Evolutionary conservation across 768 basidiomycete species (phyloP).

Genomic region (Tephrocybe rancida): DNA sequence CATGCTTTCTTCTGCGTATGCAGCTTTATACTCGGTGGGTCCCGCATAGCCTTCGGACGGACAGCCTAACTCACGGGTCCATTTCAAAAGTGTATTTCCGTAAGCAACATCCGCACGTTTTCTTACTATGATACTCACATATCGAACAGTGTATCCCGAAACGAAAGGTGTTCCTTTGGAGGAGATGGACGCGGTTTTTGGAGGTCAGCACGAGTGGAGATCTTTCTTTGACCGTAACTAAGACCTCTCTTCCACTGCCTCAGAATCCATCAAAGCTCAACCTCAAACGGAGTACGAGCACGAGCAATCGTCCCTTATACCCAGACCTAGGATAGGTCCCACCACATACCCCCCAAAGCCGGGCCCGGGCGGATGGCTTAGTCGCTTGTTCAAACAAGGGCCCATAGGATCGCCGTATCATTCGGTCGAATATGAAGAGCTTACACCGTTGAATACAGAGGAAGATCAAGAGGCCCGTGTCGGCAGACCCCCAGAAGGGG

Average conservation of each 20-base stretch:
- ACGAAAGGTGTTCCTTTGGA: slow-evolving; percentile 87
- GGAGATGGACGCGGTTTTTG: slow-evolving; percentile 89
- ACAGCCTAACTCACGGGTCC: not conserved
- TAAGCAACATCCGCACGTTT: slow-evolving; percentile 36
- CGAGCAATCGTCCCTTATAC: slow-evolving; percentile 10
- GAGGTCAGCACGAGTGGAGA: slow-evolving; percentile 50
- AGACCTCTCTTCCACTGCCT: not conserved
- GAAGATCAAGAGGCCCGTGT: slow-evolving; percentile 1
- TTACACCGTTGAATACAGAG: slow-evolving; percentile 12
- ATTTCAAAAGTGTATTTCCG: slow-evolving; percentile 66
- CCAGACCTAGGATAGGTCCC: not conserved
- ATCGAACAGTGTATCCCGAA: slow-evolving; percentile 72
- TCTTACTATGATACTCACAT: slow-evolving; percentile 6
- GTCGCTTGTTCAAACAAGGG: slow-evolving; percentile 10
- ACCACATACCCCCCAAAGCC: slow-evolving; percentile 16
- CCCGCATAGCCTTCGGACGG: not conserved
- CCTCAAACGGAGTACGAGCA: slow-evolving; percentile 1
- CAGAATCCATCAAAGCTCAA: slow-evolving; percentile 5
- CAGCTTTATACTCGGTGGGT: slow-evolving; percentile 74
- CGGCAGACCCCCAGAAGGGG: slow-evolving; percentile 1
- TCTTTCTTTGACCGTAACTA: not conserved
- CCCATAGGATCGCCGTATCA: slow-evolving; percentile 8
- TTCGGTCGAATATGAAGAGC: slow-evolving; percentile 18
- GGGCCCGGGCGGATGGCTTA: slow-evolving; percentile 5
- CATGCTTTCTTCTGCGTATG: slow-evolving; percentile 92